Percentiles rank a stretch among this genome's conserved stretches.
Conservation (phyloP, 345 rosid genomes). For the Brassica juncea region DNA sequence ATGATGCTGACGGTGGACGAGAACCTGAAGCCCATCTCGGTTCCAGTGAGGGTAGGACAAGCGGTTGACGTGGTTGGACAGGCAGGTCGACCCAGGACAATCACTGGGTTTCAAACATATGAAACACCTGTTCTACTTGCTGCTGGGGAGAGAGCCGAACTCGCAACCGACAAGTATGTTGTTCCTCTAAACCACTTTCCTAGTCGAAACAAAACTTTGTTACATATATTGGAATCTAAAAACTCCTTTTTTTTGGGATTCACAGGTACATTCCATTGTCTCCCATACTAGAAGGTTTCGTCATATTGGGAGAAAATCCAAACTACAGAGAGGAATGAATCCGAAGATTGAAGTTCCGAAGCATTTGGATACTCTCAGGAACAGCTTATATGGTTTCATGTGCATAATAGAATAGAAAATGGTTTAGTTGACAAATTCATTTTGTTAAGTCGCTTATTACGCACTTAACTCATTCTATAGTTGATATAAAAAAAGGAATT, state of each 20-base stretch:
- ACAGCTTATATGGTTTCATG: conserved; percentile 2
- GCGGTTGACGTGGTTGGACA: conserved; percentile 98
- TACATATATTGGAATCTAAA: background rate
- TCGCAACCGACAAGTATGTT: conserved; percentile 88
- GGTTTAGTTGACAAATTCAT: background rate
- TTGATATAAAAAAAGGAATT: background rate
- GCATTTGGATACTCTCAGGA: background rate
- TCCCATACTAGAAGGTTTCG: conserved; percentile 89
- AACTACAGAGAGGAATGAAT: conserved; percentile 67
- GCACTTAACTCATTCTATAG: conserved; percentile 9
- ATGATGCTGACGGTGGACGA: conserved; percentile 91
- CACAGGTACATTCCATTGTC: conserved; percentile 85
- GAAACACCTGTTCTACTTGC: conserved; percentile 93
- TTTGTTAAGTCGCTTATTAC: background rate
- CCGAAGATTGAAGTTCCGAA: background rate
- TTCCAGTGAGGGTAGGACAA: conserved; percentile 93
- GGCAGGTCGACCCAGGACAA: conserved; percentile 95
- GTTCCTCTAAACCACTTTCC: background rate
- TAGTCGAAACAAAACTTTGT: background rate
- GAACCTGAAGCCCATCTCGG: conserved; percentile 76
- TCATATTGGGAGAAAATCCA: conserved; percentile 80
- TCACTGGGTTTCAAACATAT: conserved; percentile 96
- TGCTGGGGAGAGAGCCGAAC: conserved; percentile 91
- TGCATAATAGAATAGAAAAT: background rate
- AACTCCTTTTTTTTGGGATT: background rate